phyloP scores from a whole-genome alignment of 768 basidiomycete genomes.

The Goffeauzyma gilvescens region DNA sequence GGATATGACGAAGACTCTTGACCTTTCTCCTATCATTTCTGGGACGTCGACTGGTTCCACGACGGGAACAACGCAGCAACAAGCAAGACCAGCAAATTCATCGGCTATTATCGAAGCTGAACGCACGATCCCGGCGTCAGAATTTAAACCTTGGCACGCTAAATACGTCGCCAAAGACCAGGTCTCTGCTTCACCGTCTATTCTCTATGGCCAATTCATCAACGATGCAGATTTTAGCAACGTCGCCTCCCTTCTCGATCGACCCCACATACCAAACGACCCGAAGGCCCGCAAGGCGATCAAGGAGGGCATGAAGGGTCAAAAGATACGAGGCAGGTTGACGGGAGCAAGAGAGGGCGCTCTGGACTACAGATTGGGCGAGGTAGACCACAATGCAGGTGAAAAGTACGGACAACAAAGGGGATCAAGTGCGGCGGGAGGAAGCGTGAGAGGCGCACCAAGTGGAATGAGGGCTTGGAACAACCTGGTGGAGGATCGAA shows the following conservation, averaged over 20 bases:
- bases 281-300: conserved; percentile 5
- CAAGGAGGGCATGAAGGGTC: conserved; percentile 39
- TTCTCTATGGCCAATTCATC: conserved; percentile 28
- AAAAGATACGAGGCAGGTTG: conserved; percentile 41
- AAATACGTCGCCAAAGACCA: conserved; percentile 7
- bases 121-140: conserved; percentile 4
- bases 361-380: conserved; percentile 57
- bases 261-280: conserved; percentile 4
- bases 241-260: conserved; percentile 3
- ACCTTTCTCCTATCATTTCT: conserved; percentile 36
- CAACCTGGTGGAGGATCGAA: conserved; percentile 54
- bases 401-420: conserved; percentile 33
- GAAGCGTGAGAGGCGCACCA: conserved; percentile 32
- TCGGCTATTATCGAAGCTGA: conserved; percentile 1
- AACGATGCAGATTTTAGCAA: too few species aligned
- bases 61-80: conserved; percentile 34
- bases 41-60: conserved; percentile 12
- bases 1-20: conserved; percentile 17
- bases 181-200: conserved; percentile 12
- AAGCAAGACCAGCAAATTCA: not conserved
- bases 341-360: conserved; percentile 50
- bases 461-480: conserved; percentile 55
- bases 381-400: too few species aligned
- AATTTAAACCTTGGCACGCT: conserved; percentile 10
- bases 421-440: conserved; percentile 24